Base-by-base conservation (phyloP, 169 alveolate genomes). In the Theileria orientalis region DNA sequence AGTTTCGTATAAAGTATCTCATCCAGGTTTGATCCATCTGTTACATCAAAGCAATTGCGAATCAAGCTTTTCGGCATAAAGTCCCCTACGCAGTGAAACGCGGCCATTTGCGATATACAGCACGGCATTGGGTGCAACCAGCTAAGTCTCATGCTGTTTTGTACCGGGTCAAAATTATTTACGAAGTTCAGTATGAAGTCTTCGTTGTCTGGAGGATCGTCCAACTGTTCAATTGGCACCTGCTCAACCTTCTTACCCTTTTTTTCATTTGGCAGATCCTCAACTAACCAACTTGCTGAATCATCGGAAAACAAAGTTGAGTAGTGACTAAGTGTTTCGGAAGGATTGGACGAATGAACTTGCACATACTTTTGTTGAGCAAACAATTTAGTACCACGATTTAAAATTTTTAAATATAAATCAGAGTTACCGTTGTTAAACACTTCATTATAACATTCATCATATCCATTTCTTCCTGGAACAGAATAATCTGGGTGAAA, bases 11-110 rank as follows among this genome's bases (percentile, higher is more conserved):
- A 71, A 9, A 79, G 44, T 19, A 79, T 21, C 16, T 79, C 83
- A n/a, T 79, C 87, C 23, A 79, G 76, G 14, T 79, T 72, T 6
- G 87, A 52, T 3, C 76, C 83, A 44, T 79, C 87, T n/a, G 87
- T 79, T 32, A 79, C 76, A 40, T 79, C 62, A 3, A 79, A 67
- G 52, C 87, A 79, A 0, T 62, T 62, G 5, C 66, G n/a, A 14
- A 41, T 56, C 27, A 32, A n/a, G 74, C 87, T 79, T 14, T 46
- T 66, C 3, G 87, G 87, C 87, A 79, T 79, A 44, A 79, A 13
- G 3, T 71, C 77, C 29, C 16, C 25, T 16, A 79, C 62, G 13
- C 74, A 19, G 0, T 35, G 62, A n/a, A 79, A 23, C 29, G 87
- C 87, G 11, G 76, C 66, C 14, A 67, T 67, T 54, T 79, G 87